phyloP scores from a whole-genome alignment of 2,329 filamentous ascomycete genomes.

The Albophoma yamanashiensis region DNA sequence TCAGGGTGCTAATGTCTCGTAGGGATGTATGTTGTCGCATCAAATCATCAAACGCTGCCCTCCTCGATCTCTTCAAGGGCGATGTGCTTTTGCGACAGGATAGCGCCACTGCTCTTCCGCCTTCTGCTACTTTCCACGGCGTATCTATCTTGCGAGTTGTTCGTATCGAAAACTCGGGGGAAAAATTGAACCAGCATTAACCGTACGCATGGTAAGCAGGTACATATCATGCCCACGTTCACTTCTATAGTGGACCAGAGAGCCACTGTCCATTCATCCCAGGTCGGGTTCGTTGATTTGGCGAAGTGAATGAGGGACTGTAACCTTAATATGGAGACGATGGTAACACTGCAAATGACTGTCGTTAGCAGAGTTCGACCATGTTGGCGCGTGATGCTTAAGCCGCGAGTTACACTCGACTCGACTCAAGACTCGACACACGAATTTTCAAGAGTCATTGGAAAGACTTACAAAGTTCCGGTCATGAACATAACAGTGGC shows the following conservation, averaged over 20 bases:
- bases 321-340: not conserved
- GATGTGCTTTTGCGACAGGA: not conserved
- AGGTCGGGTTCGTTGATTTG: not conserved
- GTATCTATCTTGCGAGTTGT: not conserved
- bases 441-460: not conserved
- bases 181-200: not conserved
- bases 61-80: not conserved
- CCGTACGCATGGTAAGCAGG: not conserved
- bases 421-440: not conserved
- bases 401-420: too few species aligned
- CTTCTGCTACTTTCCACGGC: not conserved
- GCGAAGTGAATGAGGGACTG: not conserved
- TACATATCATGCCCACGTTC: not conserved
- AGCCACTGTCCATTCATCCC: not conserved
- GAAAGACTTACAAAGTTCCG: constrained; percentile 1
- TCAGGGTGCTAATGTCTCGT: too few species aligned
- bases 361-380: not conserved
- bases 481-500: constrained; percentile 2
- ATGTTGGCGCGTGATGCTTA: too few species aligned
- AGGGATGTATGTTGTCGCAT: too few species aligned
- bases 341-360: not conserved
- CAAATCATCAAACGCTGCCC: not conserved
- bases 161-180: not conserved
- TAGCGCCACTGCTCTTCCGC: not conserved
- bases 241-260: not conserved